Conservation (phyloP, 306 rosid species). For the Betula pendula region DNA sequence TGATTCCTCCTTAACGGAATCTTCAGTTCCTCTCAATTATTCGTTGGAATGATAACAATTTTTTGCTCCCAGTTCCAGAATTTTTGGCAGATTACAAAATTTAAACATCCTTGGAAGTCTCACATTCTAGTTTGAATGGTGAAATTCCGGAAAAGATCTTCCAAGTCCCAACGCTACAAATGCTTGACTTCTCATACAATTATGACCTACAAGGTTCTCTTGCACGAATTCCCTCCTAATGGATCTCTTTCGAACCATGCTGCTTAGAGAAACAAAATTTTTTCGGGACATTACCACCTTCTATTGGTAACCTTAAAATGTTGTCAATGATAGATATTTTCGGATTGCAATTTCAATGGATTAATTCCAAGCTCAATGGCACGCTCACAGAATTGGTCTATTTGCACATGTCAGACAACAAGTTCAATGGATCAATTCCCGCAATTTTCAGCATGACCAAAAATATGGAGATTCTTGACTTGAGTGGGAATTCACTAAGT, state of each 20-base stretch:
- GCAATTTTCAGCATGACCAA: slow-evolving; percentile 27
- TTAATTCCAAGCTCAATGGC: slow-evolving; percentile 31
- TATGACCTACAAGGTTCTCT: slow-evolving; percentile 24
- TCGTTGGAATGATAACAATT: background rate
- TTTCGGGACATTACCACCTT: slow-evolving; percentile 29
- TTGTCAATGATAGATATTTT: slow-evolving; percentile 30
- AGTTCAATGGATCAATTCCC: slow-evolving; percentile 40
- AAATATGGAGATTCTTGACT: too few species aligned
- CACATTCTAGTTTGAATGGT: slow-evolving; percentile 17
- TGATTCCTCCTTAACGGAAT: background rate
- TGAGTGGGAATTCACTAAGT: slow-evolving; percentile 22
- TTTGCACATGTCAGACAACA: slow-evolving; percentile 35
- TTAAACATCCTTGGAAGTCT: slow-evolving; percentile 15
- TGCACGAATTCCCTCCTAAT: slow-evolving; percentile 33
- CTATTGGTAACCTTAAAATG: slow-evolving; percentile 24
- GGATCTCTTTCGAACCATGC: slow-evolving; percentile 12
- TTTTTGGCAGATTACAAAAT: slow-evolving; percentile 22
- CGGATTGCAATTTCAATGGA: slow-evolving; percentile 34
- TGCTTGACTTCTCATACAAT: slow-evolving; percentile 37
- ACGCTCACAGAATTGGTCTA: slow-evolving; percentile 24
- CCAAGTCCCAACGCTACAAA: slow-evolving; percentile 22
- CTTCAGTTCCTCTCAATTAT: background rate
- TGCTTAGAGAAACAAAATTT: slow-evolving; percentile 24
- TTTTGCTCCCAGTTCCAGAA: slow-evolving; percentile 24
- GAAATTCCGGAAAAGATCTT: slow-evolving; percentile 33